Percentiles rank a stretch among this genome's conserved stretches.
These are phyloP conservation scores for Podaxis mareebaensis DNA, from an alignment of 768 basidiomycete species.

Conservation along the genomic window DNA sequence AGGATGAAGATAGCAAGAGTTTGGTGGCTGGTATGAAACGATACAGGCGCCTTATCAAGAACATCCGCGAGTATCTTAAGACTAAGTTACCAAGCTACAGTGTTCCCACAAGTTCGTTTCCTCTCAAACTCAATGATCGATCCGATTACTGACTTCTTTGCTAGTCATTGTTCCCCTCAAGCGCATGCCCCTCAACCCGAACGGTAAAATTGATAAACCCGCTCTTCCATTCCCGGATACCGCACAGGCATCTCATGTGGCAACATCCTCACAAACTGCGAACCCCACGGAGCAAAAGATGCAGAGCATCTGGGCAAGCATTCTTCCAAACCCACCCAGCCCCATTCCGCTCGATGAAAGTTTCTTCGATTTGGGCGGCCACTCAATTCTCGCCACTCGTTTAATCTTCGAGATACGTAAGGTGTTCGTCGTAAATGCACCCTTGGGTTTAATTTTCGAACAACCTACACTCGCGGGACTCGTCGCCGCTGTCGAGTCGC, in stretches of 20 bases:
- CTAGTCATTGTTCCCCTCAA: constrained; percentile 91
- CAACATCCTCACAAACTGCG: constrained; percentile 36
- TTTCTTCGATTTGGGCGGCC: constrained; percentile 98
- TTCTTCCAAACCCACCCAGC: constrained; percentile 77
- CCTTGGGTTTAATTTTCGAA: constrained; percentile 89
- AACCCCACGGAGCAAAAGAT: constrained; percentile 79
- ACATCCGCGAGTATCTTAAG: constrained; percentile 93
- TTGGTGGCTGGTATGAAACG: constrained; percentile 76
- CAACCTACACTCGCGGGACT: constrained; percentile 82
- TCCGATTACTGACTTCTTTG: constrained; percentile 7
- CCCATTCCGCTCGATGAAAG: constrained; percentile 87
- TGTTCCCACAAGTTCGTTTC: constrained; percentile 78
- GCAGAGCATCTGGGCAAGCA: constrained; percentile 78
- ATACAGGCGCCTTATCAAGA: constrained; percentile 87
- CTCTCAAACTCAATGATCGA: constrained; percentile 3
- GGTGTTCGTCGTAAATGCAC: constrained; percentile 85
- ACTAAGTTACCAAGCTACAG: constrained; percentile 96
- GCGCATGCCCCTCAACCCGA: constrained; percentile 97
- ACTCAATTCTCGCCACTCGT: constrained; percentile 96
- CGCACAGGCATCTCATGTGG: constrained; percentile 56
- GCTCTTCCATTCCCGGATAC: constrained; percentile 99
- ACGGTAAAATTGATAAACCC: constrained; percentile 99
- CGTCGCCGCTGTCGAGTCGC: constrained; percentile 69
- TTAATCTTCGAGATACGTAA: constrained; percentile 97
- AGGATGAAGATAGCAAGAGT: constrained; percentile 57